Evolutionary conservation across 495 filamentous ascomycete species (phyloP), one percentile per base, ranked within the genome.

Genomic region (Saxophila tyrrhenica): DNA sequence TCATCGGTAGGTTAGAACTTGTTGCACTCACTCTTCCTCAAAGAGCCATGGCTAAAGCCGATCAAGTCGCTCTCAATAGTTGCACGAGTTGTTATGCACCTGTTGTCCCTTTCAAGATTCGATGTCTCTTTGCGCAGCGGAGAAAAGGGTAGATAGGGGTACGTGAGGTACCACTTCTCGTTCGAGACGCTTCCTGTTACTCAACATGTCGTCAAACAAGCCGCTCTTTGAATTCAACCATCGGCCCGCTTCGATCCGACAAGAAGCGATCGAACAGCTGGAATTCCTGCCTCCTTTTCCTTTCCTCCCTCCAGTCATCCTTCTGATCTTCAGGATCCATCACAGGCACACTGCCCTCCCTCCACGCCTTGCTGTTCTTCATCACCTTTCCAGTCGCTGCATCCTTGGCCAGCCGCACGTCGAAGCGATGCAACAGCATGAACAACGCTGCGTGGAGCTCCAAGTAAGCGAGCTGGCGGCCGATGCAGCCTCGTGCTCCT

Each of bases 401-500:
- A 39, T 39, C 35, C 16, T 39, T 60, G 16, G 50, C 50, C 11
- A 52, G 39, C 11, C 50, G 50, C 39, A 52, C 43, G 38, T 52
- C 50, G 38, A 20, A 52, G 9, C 7, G 17, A 3, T n/a, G 43
- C 32, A 52, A 2, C 8, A 29, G 3, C 15, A 8, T 25, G 10
- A 35, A 29, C 17, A 52, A 35, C 11, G 50, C 32, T 7, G 21
- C 38, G 2, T 8, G 3, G 19, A 52, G 50, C 19, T 52, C 50
- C 11, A 24, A 3, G 50, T 52, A 52, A 3, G 50, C 50, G 32
- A 52, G 19, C 41, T 44, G 7, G n/a, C 41, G n/a, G 41, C 80
- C 82, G 21, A 83, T 75, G 54, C 81, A 84, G 2, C 70, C 71
- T 16, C 79, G 64, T 0, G 76, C 72, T 0, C 82, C 81, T 39